Conservation (phyloP, 116 monocot genomes). For the Posidonia oceanica region DNA sequence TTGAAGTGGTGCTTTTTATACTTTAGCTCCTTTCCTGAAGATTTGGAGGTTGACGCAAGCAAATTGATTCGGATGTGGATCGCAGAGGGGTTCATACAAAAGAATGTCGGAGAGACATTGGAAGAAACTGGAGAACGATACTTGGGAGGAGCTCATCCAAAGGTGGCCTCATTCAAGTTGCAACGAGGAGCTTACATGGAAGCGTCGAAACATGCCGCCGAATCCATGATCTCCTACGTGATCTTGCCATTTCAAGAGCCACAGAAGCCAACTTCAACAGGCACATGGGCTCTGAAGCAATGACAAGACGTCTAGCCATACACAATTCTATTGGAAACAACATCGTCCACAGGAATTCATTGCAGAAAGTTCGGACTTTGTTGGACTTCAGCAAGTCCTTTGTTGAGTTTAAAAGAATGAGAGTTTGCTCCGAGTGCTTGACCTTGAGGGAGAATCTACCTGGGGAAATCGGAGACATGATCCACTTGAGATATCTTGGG, state of each 20-base stretch:
- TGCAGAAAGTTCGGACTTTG: conserved; percentile 1
- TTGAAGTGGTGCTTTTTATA: conserved; percentile 25
- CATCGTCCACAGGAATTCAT: background rate
- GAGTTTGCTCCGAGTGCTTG: conserved; percentile 9
- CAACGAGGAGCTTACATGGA: conserved; percentile 7
- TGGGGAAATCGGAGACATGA: conserved; percentile 3
- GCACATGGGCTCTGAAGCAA: background rate
- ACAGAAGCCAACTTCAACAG: conserved; percentile 5
- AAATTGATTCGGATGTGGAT: conserved; percentile 20
- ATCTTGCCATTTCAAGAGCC: conserved; percentile 9
- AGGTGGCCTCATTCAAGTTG: conserved; percentile 25
- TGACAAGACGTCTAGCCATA: conserved; percentile 2
- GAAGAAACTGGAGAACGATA: conserved; percentile 22
- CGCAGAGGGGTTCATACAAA: conserved; percentile 25
- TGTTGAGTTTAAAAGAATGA: conserved; percentile 9
- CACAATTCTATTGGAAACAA: background rate
- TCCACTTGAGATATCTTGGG: conserved; percentile 22
- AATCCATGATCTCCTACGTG: conserved; percentile 25
- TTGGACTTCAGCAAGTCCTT: conserved; percentile 1
- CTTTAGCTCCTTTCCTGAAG: conserved; percentile 16
- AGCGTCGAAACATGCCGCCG: conserved; percentile 4
- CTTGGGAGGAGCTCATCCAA: conserved; percentile 26
- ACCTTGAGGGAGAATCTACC: conserved; percentile 16
- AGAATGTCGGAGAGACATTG: background rate
- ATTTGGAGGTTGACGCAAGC: background rate